These are phyloP conservation scores for Gnomoniopsis sp. DNA, from an alignment of 2,329 filamentous ascomycete genomes.

Conservation along the genomic window DNA sequence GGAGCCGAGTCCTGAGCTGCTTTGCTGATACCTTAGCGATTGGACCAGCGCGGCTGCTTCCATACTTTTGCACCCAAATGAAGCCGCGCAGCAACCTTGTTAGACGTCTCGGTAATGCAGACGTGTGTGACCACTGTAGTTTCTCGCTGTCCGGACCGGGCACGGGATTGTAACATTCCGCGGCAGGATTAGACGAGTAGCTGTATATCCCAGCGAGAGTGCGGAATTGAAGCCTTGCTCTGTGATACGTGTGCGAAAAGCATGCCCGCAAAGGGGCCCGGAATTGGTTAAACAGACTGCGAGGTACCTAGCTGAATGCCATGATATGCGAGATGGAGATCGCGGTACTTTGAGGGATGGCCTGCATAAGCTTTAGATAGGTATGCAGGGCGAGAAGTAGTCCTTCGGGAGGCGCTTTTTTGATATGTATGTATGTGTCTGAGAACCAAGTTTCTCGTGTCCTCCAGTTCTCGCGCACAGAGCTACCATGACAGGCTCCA, in stretches of 20 bases:
- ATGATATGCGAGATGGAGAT: constrained; percentile 7
- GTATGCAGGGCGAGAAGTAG: neutral
- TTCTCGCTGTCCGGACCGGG: neutral
- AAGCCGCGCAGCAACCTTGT: neutral
- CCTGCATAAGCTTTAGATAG: neutral
- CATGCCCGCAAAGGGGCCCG: neutral
- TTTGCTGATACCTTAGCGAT: neutral
- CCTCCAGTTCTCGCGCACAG: too few species aligned
- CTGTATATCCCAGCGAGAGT: neutral
- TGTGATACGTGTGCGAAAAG: constrained; percentile 11
- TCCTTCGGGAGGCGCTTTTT: too few species aligned
- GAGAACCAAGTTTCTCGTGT: too few species aligned
- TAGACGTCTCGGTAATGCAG: neutral
- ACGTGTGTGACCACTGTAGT: neutral
- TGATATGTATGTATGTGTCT: too few species aligned
- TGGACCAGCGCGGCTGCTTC: neutral
- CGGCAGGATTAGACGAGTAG: constrained; percentile 6
- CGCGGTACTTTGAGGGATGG: neutral
- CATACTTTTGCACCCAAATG: neutral
- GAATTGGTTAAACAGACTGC: neutral
- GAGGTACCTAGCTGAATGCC: neutral
- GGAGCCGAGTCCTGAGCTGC: neutral
- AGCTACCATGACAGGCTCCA: too few species aligned
- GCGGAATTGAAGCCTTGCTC: constrained; percentile 5
- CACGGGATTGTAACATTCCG: neutral